A percentile compares a stretch with the other conserved stretches of the same genome.
Evolutionary conservation across 208 protist species (phyloP).

Genomic region (Leishmania gerbilli): DNA sequence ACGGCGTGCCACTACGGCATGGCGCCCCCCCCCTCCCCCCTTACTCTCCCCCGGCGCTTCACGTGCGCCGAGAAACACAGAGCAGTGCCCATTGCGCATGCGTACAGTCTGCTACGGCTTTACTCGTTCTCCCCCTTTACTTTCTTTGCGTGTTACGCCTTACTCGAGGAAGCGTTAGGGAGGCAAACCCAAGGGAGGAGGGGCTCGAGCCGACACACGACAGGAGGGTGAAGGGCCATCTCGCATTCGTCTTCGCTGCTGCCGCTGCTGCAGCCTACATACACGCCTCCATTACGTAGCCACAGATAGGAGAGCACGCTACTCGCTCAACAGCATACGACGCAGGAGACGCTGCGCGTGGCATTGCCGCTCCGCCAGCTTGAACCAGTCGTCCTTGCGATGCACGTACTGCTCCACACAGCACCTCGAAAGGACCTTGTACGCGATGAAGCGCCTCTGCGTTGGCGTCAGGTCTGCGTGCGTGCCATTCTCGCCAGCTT

Average conservation of each 20-base stretch:
- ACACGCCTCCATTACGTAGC: background rate
- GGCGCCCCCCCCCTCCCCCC: background rate
- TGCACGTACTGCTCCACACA: conserved; percentile 90
- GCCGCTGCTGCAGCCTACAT: background rate
- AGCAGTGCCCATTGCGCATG: background rate
- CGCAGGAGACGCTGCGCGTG: conserved; percentile 79
- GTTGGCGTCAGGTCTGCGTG: conserved; percentile 15
- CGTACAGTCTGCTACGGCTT: background rate
- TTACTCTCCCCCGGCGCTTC: background rate
- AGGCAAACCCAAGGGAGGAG: background rate
- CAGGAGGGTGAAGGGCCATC: background rate
- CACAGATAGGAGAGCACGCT: background rate
- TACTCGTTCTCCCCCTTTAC: background rate
- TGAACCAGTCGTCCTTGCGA: conserved; percentile 81
- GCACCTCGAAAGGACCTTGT: conserved; percentile 87
- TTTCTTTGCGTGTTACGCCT: background rate
- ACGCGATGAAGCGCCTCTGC: conserved; percentile 57
- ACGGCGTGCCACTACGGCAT: background rate
- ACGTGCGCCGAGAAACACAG: background rate
- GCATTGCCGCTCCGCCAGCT: conserved; percentile 72
- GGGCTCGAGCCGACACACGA: background rate
- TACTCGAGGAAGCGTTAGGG: background rate
- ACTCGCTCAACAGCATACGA: conserved; percentile 49
- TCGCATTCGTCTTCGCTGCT: background rate
- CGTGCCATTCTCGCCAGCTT: conserved; percentile 10